These are phyloP conservation scores for Gaillardinia entomophila DNA, from an alignment of 805 yeast genomes.

Conservation along the genomic window DNA sequence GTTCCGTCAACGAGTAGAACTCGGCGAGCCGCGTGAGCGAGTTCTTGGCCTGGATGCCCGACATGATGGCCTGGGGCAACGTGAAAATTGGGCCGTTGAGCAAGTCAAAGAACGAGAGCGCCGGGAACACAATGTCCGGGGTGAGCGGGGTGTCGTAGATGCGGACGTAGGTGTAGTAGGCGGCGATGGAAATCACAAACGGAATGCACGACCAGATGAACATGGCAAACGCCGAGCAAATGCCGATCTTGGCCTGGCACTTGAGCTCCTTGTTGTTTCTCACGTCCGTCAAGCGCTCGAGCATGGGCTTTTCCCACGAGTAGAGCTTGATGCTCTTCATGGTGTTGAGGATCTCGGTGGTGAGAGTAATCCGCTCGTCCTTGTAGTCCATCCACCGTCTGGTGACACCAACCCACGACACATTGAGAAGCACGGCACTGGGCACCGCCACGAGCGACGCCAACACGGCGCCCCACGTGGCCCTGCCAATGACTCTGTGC, in stretches of 20 bases:
- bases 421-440: slow-evolving; percentile 11
- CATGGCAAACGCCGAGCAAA: slow-evolving; percentile 6
- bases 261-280: slow-evolving; percentile 16
- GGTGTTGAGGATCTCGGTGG: slow-evolving; percentile 16
- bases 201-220: slow-evolving; percentile 22
- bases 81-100: slow-evolving; percentile 10
- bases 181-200: slow-evolving; percentile 15
- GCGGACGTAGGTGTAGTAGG: slow-evolving; percentile 14
- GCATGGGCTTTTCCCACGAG: slow-evolving; percentile 22
- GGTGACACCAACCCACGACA: slow-evolving; percentile 7
- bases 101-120: slow-evolving; percentile 17
- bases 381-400: slow-evolving; percentile 11
- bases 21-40: slow-evolving; percentile 11
- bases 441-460: slow-evolving; percentile 13
- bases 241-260: slow-evolving; percentile 10
- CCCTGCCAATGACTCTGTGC: slow-evolving; percentile 16
- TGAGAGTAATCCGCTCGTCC: slow-evolving; percentile 15
- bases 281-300: slow-evolving; percentile 10
- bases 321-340: slow-evolving; percentile 21
- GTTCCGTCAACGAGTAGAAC: slow-evolving; percentile 10
- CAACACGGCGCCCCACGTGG: slow-evolving; percentile 14
- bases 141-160: slow-evolving; percentile 12
- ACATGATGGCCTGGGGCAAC: slow-evolving; percentile 10
- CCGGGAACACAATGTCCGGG: slow-evolving; percentile 22
- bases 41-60: slow-evolving; percentile 9